Conservation (phyloP, 2,329 filamentous ascomycete genomes). For the Colletotrichum tropicicola region DNA sequence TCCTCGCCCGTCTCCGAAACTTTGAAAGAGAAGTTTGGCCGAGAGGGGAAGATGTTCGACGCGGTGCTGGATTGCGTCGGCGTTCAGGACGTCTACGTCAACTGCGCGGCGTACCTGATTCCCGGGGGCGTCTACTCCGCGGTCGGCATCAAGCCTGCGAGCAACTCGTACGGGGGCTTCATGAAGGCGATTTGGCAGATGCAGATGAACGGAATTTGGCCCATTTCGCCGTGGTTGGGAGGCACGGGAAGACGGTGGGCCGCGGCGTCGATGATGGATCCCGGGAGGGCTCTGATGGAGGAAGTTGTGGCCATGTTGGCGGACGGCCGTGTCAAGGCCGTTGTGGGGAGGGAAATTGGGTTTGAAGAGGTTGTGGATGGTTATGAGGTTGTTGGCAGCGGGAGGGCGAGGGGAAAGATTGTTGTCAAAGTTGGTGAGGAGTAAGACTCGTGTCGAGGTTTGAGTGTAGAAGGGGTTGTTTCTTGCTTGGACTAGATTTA, state of each 20-base stretch:
- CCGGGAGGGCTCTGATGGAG: conserved; percentile 42
- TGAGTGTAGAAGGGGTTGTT: not conserved
- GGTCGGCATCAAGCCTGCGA: conserved; percentile 48
- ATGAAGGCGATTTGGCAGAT: conserved; percentile 42
- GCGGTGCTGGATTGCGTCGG: conserved; percentile 60
- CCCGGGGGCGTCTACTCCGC: conserved; percentile 48
- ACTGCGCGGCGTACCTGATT: conserved; percentile 49
- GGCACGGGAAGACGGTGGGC: conserved; percentile 47
- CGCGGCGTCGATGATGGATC: conserved; percentile 44
- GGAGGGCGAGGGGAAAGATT: conserved; percentile 49
- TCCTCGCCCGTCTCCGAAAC: not conserved
- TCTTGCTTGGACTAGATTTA: not conserved
- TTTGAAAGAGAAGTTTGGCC: conserved; percentile 3
- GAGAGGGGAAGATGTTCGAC: conserved; percentile 43
- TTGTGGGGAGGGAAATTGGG: conserved; percentile 46
- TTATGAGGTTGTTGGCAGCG: conserved; percentile 42
- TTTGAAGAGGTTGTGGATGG: conserved; percentile 48
- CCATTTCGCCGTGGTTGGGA: conserved; percentile 43
- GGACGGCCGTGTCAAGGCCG: conserved; percentile 43
- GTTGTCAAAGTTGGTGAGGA: conserved; percentile 42
- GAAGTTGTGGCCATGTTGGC: conserved; percentile 41
- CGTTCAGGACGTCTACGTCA: conserved; percentile 53
- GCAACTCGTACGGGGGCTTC: conserved; percentile 40
- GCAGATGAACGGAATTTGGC: conserved; percentile 49
- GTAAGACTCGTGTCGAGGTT: not conserved